Percentiles rank a stretch among this genome's conserved stretches.
Conservation (phyloP, 1,284 basidiomycete species). For the Kalmanozyma brasiliensis region DNA sequence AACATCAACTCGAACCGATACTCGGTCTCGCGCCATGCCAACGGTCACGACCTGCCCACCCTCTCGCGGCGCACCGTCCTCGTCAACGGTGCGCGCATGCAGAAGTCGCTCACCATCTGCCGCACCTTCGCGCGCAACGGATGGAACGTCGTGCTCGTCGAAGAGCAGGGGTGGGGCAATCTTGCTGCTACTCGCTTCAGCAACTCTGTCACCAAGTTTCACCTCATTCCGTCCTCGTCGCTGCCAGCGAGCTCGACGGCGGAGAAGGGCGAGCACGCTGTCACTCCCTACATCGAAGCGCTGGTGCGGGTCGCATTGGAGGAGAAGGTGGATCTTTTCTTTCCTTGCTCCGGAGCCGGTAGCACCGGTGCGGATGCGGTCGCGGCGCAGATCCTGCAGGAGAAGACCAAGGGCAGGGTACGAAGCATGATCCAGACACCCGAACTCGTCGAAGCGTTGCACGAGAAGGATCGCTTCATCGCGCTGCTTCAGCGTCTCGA, state of each 20-base stretch:
- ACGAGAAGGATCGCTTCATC: constrained; percentile 68
- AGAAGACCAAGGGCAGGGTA: constrained; percentile 50
- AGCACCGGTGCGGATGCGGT: constrained; percentile 69
- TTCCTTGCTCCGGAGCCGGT: constrained; percentile 69
- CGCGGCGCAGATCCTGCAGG: constrained; percentile 66
- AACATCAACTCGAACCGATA: not conserved
- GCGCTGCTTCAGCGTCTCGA: constrained; percentile 68
- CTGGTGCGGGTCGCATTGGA: constrained; percentile 63
- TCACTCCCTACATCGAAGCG: constrained; percentile 61
- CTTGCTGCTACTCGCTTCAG: constrained; percentile 69
- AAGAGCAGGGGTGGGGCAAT: constrained; percentile 69
- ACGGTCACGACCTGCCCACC: not conserved
- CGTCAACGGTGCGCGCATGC: constrained; percentile 70
- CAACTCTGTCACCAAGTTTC: constrained; percentile 57
- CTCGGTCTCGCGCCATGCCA: too few relatives aligned
- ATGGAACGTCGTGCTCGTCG: constrained; percentile 69
- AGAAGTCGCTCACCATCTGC: constrained; percentile 69
- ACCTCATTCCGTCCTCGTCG: constrained; percentile 40
- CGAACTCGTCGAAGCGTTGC: constrained; percentile 68
- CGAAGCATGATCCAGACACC: constrained; percentile 68
- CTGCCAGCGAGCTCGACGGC: not conserved
- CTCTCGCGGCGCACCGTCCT: constrained; percentile 61
- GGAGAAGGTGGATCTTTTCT: constrained; percentile 67
- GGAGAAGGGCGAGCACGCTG: constrained; percentile 9
- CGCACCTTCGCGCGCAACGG: constrained; percentile 69